These are phyloP conservation scores for Sutorius eximius DNA, from an alignment of 1,284 basidiomycete genomes.

Conservation along the genomic window DNA sequence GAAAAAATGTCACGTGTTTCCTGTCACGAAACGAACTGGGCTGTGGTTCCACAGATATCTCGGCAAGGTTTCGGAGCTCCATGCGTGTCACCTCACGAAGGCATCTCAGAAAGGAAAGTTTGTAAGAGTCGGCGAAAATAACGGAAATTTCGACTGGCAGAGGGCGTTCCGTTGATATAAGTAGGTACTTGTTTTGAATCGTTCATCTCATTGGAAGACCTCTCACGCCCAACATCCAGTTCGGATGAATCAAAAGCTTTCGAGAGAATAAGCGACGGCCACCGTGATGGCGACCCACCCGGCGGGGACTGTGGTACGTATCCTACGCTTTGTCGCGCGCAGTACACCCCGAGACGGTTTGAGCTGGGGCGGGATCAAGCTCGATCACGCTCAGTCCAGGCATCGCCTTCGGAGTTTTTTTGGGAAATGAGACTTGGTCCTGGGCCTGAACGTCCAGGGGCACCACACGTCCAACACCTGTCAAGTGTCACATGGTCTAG, in stretches of 20 bases:
- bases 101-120: constrained; percentile 14
- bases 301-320: not conserved
- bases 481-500: not conserved
- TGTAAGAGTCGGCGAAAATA: constrained; percentile 24
- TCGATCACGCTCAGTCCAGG: not conserved
- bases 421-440: not conserved
- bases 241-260: constrained; percentile 1
- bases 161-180: not conserved
- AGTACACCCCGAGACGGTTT: not conserved
- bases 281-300: not conserved
- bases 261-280: not conserved
- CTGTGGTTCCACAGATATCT: constrained; percentile 1
- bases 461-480: not conserved
- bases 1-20: not conserved
- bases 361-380: not conserved
- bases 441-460: not conserved
- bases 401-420: not conserved
- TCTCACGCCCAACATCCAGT: constrained; percentile 8
- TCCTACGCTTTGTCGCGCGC: not conserved
- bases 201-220: not conserved
- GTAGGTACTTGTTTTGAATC: not conserved
- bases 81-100: not conserved
- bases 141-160: constrained; percentile 14
- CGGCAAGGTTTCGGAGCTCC: constrained; percentile 7
- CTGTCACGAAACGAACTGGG: constrained; percentile 1